A percentile compares a stretch with the other conserved stretches of the same genome.
These are phyloP conservation scores for Angomonas deanei DNA, from an alignment of 208 protist species.

Conservation along the genomic window DNA sequence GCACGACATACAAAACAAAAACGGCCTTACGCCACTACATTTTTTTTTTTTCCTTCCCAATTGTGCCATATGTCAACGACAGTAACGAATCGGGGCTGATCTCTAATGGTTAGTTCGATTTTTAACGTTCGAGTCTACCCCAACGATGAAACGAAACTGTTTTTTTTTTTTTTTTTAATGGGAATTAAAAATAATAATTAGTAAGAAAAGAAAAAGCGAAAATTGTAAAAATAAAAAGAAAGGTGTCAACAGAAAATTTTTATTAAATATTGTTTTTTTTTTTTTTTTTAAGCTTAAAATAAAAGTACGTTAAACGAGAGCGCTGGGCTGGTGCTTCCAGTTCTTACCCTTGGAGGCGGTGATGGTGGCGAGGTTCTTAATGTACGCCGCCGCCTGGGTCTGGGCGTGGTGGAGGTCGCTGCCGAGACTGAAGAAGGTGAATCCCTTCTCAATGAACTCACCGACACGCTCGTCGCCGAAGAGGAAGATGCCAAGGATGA, in stretches of 20 bases:
- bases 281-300: not conserved
- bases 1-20: slow-evolving; percentile 4
- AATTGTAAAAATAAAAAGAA: slow-evolving; percentile 4
- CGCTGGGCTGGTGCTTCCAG: slow-evolving; percentile 66
- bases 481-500: slow-evolving; percentile 71
- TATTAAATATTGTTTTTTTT: not conserved
- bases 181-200: slow-evolving; percentile 3
- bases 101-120: too few relatives aligned
- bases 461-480: slow-evolving; percentile 76
- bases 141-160: not conserved
- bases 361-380: slow-evolving; percentile 54
- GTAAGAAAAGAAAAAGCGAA: slow-evolving; percentile 1
- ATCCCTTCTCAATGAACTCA: slow-evolving; percentile 77
- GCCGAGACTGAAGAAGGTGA: slow-evolving; percentile 80
- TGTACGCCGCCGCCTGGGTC: slow-evolving; percentile 56
- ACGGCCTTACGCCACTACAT: not conserved
- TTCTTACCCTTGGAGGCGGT: slow-evolving; percentile 41
- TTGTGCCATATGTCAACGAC: too few relatives aligned
- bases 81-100: too few relatives aligned
- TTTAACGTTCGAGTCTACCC: not conserved
- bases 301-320: slow-evolving; percentile 36
- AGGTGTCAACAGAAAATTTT: slow-evolving; percentile 8
- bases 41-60: not conserved
- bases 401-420: slow-evolving; percentile 74
- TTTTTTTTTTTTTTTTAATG: not conserved